A percentile compares a stretch with the other conserved stretches of the same genome.
phyloP scores from a whole-genome alignment of 2,329 filamentous ascomycete genomes.

The Diplodia sapinea region DNA sequence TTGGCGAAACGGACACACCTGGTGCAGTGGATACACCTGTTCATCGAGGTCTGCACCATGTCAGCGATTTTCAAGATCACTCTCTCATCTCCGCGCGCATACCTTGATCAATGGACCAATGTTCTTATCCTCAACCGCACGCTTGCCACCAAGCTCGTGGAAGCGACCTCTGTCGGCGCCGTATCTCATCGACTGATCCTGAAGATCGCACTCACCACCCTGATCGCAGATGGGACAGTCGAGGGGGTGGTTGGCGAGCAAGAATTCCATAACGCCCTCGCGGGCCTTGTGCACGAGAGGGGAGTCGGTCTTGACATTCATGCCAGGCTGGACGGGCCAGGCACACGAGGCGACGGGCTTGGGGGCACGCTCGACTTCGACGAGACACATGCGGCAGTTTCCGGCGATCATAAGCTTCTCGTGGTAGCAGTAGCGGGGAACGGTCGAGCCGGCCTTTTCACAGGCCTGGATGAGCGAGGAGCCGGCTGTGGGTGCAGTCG shows the following conservation, averaged over 20 bases:
- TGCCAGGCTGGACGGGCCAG: slow-evolving; percentile 97
- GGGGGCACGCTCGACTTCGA: slow-evolving; percentile 94
- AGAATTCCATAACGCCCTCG: slow-evolving; percentile 98
- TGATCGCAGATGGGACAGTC: slow-evolving; percentile 99
- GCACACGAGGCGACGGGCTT: slow-evolving; percentile 98
- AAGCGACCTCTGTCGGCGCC: slow-evolving; percentile 95
- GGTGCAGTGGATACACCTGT: slow-evolving; percentile 99
- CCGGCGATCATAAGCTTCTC: slow-evolving; percentile 99
- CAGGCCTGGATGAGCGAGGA: slow-evolving; percentile 98
- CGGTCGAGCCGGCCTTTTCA: slow-evolving; percentile 90
- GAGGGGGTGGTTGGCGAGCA: slow-evolving; percentile 93
- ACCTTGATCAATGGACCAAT: slow-evolving; percentile 94
- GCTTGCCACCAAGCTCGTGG: slow-evolving; percentile 94
- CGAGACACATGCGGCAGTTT: slow-evolving; percentile 99
- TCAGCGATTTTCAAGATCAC: slow-evolving; percentile 38
- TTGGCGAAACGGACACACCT: slow-evolving; percentile 97
- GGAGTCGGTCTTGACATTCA: slow-evolving; percentile 99
- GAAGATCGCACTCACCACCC: slow-evolving; percentile 97
- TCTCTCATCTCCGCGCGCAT: slow-evolving; percentile 11
- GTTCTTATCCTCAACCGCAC: slow-evolving; percentile 99
- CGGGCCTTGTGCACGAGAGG: slow-evolving; percentile 95
- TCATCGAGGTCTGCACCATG: slow-evolving; percentile 81
- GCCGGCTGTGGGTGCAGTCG: slow-evolving; percentile 68
- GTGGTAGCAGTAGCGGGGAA: slow-evolving; percentile 99
- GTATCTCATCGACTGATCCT: slow-evolving; percentile 99